These are phyloP conservation scores for Thelephora aurantiotincta DNA, from an alignment of 768 basidiomycete species.

Conservation along the genomic window DNA sequence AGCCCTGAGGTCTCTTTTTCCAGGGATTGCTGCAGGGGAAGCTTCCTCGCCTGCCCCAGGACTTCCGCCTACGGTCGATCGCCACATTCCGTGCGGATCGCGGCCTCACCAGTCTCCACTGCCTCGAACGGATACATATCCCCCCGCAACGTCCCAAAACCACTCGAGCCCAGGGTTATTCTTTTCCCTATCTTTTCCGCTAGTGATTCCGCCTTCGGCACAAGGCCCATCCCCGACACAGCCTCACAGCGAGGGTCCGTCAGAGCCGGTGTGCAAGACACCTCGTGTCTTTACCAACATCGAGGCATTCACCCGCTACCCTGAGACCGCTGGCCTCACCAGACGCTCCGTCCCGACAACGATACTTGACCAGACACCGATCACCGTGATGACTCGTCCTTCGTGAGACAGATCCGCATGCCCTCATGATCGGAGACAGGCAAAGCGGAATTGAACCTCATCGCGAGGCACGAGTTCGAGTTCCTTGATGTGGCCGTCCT, in stretches of 20 bases:
- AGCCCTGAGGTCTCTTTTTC: too few species aligned
- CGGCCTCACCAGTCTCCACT: slow-evolving; percentile 8
- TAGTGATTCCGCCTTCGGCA: slow-evolving; percentile 18
- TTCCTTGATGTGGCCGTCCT: slow-evolving; percentile 32
- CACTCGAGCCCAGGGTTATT: slow-evolving; percentile 14
- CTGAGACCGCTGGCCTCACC: slow-evolving; percentile 23
- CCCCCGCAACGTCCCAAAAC: slow-evolving; percentile 12
- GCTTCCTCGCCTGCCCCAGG: slow-evolving; percentile 22
- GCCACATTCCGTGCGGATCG: slow-evolving; percentile 14
- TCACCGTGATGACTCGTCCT: slow-evolving; percentile 21
- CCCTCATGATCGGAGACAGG: slow-evolving; percentile 36
- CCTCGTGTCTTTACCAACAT: slow-evolving; percentile 35
- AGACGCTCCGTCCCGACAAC: slow-evolving; percentile 21
- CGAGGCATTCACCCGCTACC: slow-evolving; percentile 33
- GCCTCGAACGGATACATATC: slow-evolving; percentile 5
- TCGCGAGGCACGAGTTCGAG: slow-evolving; percentile 49
- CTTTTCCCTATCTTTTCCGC: slow-evolving; percentile 31
- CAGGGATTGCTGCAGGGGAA: slow-evolving; percentile 20
- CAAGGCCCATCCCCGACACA: slow-evolving; percentile 26
- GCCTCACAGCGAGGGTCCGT: slow-evolving; percentile 6
- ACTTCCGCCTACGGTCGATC: slow-evolving; percentile 17
- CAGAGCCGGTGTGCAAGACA: slow-evolving; percentile 30
- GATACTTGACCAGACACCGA: slow-evolving; percentile 28
- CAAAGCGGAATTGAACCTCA: slow-evolving; percentile 42
- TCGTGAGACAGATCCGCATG: slow-evolving; percentile 32